Base-by-base conservation (phyloP, 345 rosid species). In the Eucalyptus pumila region DNA sequence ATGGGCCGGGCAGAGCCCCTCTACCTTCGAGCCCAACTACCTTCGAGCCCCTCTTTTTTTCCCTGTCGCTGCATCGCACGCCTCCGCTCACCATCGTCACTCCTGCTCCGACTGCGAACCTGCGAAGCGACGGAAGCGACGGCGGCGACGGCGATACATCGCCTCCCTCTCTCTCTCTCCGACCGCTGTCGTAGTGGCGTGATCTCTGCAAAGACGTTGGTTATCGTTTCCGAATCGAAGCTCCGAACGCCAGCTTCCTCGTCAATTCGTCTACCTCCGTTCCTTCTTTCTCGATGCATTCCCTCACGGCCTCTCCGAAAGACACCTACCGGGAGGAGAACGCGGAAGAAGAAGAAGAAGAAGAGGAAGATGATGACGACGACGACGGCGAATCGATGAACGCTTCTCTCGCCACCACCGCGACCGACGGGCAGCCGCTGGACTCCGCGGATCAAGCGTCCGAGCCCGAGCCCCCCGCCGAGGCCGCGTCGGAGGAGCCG, bases 401-500 rank as follows among this genome's bases (percentile, higher is more conserved):
- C 83, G 83, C 83, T 76, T 76, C 83, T 76, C 47, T 45, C 37
- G 40, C 40, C 62, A 50, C 54, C 24, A 86, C 87, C 44, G 54
- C 62, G 13, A 47, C 87, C 4, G 87, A 50, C 32, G 87, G 42
- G 62, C 87, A 50, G 37, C 54, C 87, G 54, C 58, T 30, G 34
- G 87, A 86, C 34, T 86, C 62, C 24, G 24, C 42, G 42, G 87
- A n/a, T 58, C 87, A 21, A 44, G 15, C 27, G 60, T 50, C 54
- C 24, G 87, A 50, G 27, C 60, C 87, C 58, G 67, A 86, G 87
- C 90, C 93, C 65, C 91, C 89, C 54, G 93, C 95, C 54, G 98
- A 95, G 52, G 94, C 95, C 15, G 86, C 93, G 42, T 95, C 97
- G 19, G 99, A 94, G 87, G 96, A 95, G 42, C 94, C 91, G 90